Base-by-base conservation (phyloP, 2,329 filamentous ascomycete genomes). In the Chrysosporium queenslandicum region DNA sequence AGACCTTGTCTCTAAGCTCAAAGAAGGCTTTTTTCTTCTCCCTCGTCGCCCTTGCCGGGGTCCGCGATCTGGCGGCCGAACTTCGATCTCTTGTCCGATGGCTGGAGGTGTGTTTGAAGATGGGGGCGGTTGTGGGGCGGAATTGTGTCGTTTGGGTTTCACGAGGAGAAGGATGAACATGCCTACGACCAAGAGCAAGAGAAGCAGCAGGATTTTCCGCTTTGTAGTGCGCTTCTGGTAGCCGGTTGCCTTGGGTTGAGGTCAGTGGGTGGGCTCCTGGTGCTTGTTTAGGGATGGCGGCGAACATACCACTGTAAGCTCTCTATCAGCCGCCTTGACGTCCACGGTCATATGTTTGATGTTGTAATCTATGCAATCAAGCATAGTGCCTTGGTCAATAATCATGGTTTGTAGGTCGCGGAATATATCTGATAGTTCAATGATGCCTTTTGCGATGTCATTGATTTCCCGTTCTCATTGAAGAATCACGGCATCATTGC, bases 401-500 rank as follows among this genome's bases (percentile, higher is more conserved):
- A 94, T 88, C 90, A 98, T 97, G 45, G 78, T 84, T 69, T 98
- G 92, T 27, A 98, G 74, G 63, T 98, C 92, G 56, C 94, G 87
- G 74, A 98, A 98, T 47, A 98, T 87, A 66, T 96, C 92, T 3
- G 91, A 87, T 6, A 98, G 75, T 66, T 97, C 91, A 63, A 98
- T 97, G 68, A 98, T 97, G 54, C 92, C 91, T 66, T 96, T 90
- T 1, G 92, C 92, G 58, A 98, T 98, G 61, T 96, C 90, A 64
- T 94, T 94, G 62, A 98, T 98, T 69, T 97, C 92, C 36, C 86
- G 83, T 70, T 98, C 92, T 58, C 92, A 86, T 67, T 97, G 92
- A 55, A 84, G 80, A 61, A 98, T 97, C 34, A 81, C 81, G 2
- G 83, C 77, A 65, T 97, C 91, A 64, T 94, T 89, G 54, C 63